Percentiles rank a stretch among this genome's conserved stretches.
Conservation (phyloP, 352 stramenopile genomes). For the Stephanocyclus meneghinianus region DNA sequence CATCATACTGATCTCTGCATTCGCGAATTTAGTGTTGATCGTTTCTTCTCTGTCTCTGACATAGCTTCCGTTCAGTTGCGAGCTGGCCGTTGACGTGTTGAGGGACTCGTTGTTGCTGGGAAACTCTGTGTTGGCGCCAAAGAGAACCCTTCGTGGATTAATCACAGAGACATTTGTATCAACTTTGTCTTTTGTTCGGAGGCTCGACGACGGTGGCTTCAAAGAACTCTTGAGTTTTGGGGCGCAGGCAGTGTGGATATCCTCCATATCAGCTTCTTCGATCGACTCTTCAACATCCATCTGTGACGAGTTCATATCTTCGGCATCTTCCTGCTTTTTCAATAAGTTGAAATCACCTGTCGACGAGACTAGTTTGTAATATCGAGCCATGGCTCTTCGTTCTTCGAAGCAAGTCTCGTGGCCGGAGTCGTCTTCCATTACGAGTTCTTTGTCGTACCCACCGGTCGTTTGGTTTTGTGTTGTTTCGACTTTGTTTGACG, state of each 20-base stretch:
- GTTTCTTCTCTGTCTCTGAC: constrained; percentile 66
- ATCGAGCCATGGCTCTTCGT: constrained; percentile 35
- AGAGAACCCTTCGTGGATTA: constrained; percentile 43
- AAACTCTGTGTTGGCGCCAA: constrained; percentile 38
- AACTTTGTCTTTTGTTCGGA: constrained; percentile 2
- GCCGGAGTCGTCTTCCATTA: constrained; percentile 53
- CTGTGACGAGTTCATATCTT: constrained; percentile 34
- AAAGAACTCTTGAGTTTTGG: constrained; percentile 24
- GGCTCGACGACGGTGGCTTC: constrained; percentile 16
- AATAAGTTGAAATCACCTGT: constrained; percentile 59
- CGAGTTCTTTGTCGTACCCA: constrained; percentile 63
- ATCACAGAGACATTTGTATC: constrained; percentile 3
- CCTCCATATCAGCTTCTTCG: constrained; percentile 57
- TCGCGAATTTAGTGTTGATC: constrained; percentile 82
- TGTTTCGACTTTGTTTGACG: constrained; percentile 9
- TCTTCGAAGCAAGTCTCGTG: constrained; percentile 81
- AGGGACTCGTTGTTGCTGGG: constrained; percentile 43
- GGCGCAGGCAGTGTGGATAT: not conserved
- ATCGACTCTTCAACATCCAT: constrained; percentile 71
- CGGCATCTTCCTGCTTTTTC: constrained; percentile 13
- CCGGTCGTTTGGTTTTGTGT: constrained; percentile 12
- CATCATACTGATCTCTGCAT: constrained; percentile 83
- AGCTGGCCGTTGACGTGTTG: constrained; percentile 65
- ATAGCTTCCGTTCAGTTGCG: constrained; percentile 60
- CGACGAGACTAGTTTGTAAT: constrained; percentile 52